Evolutionary conservation across 495 filamentous ascomycete genomes (phyloP).

Genomic region (Aspergillus mulundensis): DNA sequence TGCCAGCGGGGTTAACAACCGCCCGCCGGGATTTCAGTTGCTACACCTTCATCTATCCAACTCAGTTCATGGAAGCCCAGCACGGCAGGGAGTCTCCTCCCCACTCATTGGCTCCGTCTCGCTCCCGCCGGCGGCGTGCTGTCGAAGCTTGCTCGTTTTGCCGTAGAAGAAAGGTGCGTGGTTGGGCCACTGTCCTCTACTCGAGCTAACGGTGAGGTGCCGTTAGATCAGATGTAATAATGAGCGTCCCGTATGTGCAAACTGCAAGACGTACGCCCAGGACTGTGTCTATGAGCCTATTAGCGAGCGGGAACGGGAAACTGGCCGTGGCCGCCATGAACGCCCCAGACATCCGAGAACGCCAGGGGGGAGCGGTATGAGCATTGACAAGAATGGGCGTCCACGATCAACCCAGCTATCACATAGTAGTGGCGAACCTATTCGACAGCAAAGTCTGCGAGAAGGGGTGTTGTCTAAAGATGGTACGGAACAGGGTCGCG

Average conservation of each 20-base stretch:
- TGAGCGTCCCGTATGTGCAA: too few relatives aligned
- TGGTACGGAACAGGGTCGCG: neutral
- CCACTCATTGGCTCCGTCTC: neutral
- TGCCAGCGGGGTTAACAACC: neutral
- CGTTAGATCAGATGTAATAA: conserved; percentile 29
- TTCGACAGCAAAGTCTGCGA: too few relatives aligned
- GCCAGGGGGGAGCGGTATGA: neutral
- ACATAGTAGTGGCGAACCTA: neutral
- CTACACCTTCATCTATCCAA: neutral
- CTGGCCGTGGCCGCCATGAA: too few relatives aligned
- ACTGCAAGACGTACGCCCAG: too few relatives aligned
- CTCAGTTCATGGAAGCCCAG: neutral
- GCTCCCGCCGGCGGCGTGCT: conserved; percentile 16
- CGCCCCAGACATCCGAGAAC: too few relatives aligned
- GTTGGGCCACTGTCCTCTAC: neutral
- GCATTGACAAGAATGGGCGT: neutral
- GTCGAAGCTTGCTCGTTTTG: conserved; percentile 28
- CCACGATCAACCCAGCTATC: neutral
- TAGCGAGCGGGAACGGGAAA: too few relatives aligned
- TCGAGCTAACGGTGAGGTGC: neutral
- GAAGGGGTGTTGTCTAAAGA: too few relatives aligned
- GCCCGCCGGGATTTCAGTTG: neutral
- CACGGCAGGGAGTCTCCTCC: neutral
- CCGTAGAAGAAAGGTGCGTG: conserved; percentile 25
- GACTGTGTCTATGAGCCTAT: too few relatives aligned